Percentiles rank a stretch among this genome's conserved stretches.
Evolutionary conservation across 257 asterid species (phyloP).

Genomic region (Jasminum sambac): DNA sequence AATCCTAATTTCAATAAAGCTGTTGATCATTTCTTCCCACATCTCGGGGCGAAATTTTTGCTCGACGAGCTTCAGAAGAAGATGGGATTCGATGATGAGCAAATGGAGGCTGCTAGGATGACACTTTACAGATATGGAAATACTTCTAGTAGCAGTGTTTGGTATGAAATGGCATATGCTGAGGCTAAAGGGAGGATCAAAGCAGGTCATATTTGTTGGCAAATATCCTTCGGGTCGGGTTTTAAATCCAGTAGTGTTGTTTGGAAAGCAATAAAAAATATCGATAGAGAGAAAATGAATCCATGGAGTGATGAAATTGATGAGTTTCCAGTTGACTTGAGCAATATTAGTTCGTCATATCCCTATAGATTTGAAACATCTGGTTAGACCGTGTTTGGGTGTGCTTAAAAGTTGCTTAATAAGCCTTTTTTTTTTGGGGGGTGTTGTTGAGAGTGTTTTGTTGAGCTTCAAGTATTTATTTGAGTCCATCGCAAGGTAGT

Average conservation of each 20-base stretch:
- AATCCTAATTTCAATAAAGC: neutral
- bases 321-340: neutral
- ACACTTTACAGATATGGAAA: constrained; percentile 1
- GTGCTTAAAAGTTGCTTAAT: neutral
- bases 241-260: constrained; percentile 24
- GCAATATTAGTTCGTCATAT: neutral
- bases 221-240: constrained; percentile 24
- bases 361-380: neutral
- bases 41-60: constrained; percentile 6
- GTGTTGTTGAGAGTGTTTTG: too few species aligned
- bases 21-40: constrained; percentile 4
- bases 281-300: constrained; percentile 15
- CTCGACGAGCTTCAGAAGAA: constrained; percentile 13
- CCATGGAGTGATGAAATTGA: constrained; percentile 24
- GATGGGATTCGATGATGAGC: constrained; percentile 7
- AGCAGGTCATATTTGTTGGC: constrained; percentile 20
- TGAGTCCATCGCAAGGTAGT: too few species aligned
- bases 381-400: neutral
- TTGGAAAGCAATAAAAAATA: constrained; percentile 18
- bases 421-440: neutral
- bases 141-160: constrained; percentile 13
- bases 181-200: constrained; percentile 23
- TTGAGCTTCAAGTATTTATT: too few species aligned
- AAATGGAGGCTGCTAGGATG: constrained; percentile 17
- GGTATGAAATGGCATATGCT: constrained; percentile 20